Evolutionary conservation across 805 yeast genomes (phyloP).

Genomic region (Ogataea nitratoaversa): DNA sequence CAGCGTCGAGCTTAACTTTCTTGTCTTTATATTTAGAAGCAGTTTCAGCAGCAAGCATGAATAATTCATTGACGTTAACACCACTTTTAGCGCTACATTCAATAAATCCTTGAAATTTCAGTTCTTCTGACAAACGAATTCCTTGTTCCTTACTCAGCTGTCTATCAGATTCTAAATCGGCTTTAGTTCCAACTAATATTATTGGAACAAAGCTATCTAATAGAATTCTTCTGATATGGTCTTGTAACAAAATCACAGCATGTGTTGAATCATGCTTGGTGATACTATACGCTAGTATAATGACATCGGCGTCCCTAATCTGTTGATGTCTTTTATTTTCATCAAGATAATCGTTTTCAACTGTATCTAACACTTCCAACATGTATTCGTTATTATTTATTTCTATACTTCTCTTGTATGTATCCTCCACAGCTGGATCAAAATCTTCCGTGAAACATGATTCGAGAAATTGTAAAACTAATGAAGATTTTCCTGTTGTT

Average conservation of each 20-base stretch:
- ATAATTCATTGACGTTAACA: constrained; percentile 77
- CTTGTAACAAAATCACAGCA: constrained; percentile 33
- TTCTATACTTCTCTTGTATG: constrained; percentile 16
- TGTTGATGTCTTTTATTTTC: constrained; percentile 12
- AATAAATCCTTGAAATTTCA: constrained; percentile 33
- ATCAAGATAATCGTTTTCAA: constrained; percentile 67
- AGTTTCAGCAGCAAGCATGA: constrained; percentile 32
- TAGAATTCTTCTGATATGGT: constrained; percentile 71
- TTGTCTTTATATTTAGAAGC: constrained; percentile 6
- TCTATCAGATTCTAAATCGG: constrained; percentile 71
- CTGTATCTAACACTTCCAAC: constrained; percentile 71
- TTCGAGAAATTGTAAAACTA: constrained; percentile 22
- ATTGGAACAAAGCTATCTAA: constrained; percentile 19
- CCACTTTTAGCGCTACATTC: constrained; percentile 84
- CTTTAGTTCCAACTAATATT: constrained; percentile 69
- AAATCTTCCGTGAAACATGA: constrained; percentile 18
- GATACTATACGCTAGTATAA: constrained; percentile 47
- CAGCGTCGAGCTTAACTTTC: background rate
- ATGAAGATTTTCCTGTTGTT: constrained; percentile 31
- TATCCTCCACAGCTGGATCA: constrained; percentile 28
- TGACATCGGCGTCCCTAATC: constrained; percentile 39
- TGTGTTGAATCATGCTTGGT: constrained; percentile 46
- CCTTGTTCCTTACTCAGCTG: constrained; percentile 54
- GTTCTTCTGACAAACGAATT: constrained; percentile 18
- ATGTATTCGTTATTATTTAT: constrained; percentile 35